These are phyloP conservation scores for Asterophora parasitica DNA, from an alignment of 768 basidiomycete species.

Conservation along the genomic window DNA sequence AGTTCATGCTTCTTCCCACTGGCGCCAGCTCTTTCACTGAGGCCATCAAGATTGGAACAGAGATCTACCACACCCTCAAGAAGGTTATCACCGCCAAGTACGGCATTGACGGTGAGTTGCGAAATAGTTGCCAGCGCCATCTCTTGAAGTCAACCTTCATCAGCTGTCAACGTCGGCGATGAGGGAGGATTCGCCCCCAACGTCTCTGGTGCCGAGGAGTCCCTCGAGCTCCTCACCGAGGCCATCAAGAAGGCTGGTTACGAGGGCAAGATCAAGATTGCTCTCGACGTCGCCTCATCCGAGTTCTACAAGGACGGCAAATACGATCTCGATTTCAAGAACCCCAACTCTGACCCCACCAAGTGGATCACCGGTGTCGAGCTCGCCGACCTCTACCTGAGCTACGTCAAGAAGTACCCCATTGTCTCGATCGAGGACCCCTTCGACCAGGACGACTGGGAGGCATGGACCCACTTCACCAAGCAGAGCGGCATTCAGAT, in stretches of 20 bases:
- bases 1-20: constrained; percentile 98
- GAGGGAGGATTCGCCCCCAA: constrained; percentile 99
- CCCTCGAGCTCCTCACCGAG: constrained; percentile 90
- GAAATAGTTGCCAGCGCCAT: constrained; percentile 8
- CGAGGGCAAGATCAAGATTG: constrained; percentile 98
- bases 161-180: constrained; percentile 98
- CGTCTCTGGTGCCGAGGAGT: constrained; percentile 94
- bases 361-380: constrained; percentile 93
- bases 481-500: constrained; percentile 76
- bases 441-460: constrained; percentile 99
- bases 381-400: constrained; percentile 89
- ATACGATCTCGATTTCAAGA: constrained; percentile 99
- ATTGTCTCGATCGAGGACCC: constrained; percentile 96
- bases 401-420: constrained; percentile 88
- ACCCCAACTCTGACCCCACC: constrained; percentile 96
- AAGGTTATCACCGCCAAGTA: constrained; percentile 99
- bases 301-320: constrained; percentile 99
- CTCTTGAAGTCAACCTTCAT: constrained; percentile 10
- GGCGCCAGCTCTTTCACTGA: constrained; percentile 90
- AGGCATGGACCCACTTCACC: constrained; percentile 94
- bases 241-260: constrained; percentile 99
- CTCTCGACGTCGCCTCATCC: constrained; percentile 96
- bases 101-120: constrained; percentile 83
- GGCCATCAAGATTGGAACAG: constrained; percentile 97
- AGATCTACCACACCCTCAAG: constrained; percentile 97